Conservation (phyloP, 2,329 filamentous ascomycete genomes). For the Emericellopsis atlantica region DNA sequence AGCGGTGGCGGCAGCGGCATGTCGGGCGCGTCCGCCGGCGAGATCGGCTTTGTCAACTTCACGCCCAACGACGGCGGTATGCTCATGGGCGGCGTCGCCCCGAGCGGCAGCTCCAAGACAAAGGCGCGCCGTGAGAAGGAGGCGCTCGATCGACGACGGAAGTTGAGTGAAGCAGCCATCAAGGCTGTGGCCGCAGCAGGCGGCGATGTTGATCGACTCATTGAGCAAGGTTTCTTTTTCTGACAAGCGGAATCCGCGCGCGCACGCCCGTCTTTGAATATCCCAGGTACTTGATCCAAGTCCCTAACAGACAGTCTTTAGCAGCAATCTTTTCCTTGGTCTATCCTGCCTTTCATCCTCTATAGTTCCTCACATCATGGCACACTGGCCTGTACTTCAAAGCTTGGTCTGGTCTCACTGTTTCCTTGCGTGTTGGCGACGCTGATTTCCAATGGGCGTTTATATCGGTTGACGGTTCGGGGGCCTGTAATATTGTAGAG, state of each 20-base stretch:
- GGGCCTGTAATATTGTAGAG: no score
- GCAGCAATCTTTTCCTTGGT: no score
- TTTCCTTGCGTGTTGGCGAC: no score
- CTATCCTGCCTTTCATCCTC: no score
- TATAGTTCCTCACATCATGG: no score
- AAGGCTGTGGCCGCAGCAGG: conserved; percentile 59
- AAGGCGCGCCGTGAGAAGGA: conserved; percentile 88
- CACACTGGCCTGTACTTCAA: no score
- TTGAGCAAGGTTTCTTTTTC: conserved; percentile 35
- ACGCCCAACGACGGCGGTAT: conserved; percentile 67
- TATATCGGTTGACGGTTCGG: no score
- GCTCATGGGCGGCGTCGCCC: conserved; percentile 82
- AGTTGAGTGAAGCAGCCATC: conserved; percentile 54
- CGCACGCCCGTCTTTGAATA: no score
- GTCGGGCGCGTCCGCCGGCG: conserved; percentile 12
- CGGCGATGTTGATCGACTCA: conserved; percentile 46
- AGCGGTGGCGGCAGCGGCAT: conserved; percentile 13
- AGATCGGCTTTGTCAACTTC: conserved; percentile 73
- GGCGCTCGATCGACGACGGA: conserved; percentile 61
- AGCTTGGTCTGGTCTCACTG: no score
- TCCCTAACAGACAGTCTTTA: no score
- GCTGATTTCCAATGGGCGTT: no score
- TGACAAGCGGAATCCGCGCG: conserved; percentile 13
- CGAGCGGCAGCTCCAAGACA: conserved; percentile 83
- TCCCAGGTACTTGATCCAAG: no score